Percentiles rank a stretch among this genome's conserved stretches.
Evolutionary conservation across 495 filamentous ascomycete species (phyloP).

Genomic region (Xylaria bambusicola): DNA sequence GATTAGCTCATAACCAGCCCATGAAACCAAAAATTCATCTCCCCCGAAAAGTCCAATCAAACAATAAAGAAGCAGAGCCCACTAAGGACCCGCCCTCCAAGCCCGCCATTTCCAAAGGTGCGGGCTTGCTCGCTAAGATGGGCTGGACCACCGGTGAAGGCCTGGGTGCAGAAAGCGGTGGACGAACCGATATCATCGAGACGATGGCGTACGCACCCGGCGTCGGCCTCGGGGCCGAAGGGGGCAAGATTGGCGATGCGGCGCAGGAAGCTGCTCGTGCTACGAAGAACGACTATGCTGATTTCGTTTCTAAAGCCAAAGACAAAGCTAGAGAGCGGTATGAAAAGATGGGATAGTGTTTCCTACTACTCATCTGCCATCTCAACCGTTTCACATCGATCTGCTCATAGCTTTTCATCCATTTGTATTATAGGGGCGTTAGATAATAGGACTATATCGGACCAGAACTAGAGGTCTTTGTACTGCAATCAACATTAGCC

Average conservation of each 20-base stretch:
- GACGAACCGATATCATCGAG: constrained; percentile 73
- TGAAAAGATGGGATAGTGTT: constrained; percentile 54
- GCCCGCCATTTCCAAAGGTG: constrained; percentile 71
- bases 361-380: not conserved
- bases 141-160: constrained; percentile 82
- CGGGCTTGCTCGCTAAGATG: constrained; percentile 85
- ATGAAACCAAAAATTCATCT: constrained; percentile 53
- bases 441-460: no score
- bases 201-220: constrained; percentile 80
- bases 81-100: constrained; percentile 28
- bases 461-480: no score
- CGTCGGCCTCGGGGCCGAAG: constrained; percentile 83
- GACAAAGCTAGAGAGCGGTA: constrained; percentile 80
- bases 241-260: constrained; percentile 82
- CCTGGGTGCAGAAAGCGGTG: constrained; percentile 76
- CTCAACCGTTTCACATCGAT: no score
- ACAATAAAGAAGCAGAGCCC: constrained; percentile 29
- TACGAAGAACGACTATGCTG: constrained; percentile 67
- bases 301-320: constrained; percentile 76
- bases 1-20: constrained; percentile 71
- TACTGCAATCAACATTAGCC: no score
- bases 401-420: no score
- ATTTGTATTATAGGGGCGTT: no score
- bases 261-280: constrained; percentile 73
- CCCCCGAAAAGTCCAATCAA: constrained; percentile 36